Evolutionary conservation across 441 rosid species (phyloP).

Genomic region (Biscutella auriculata): DNA sequence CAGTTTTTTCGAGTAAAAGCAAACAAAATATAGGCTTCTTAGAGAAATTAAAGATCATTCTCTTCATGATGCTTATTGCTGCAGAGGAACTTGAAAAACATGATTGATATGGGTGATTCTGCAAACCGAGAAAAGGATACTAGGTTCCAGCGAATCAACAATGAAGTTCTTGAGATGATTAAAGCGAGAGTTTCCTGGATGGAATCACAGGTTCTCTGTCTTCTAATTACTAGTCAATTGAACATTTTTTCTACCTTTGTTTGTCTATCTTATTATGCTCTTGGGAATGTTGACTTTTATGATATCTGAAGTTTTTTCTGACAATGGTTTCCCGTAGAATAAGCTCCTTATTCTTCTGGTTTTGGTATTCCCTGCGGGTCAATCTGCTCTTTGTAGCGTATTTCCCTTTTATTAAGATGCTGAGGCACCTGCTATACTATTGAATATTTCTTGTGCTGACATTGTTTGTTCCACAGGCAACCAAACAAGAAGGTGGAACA

Average conservation of each 20-base stretch:
- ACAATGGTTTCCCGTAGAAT: not conserved
- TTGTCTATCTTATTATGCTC: not conserved
- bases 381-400: not conserved
- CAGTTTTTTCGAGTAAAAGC: not conserved
- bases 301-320: not conserved
- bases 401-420: not conserved
- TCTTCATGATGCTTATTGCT: conserved; percentile 4
- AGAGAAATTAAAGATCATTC: not conserved
- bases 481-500: conserved; percentile 42
- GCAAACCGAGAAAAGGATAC: conserved; percentile 80
- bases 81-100: conserved; percentile 85
- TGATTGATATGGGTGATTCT: conserved; percentile 59
- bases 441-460: not conserved
- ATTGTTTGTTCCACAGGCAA: conserved; percentile 25
- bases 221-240: not conserved
- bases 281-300: not conserved
- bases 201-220: conserved; percentile 51
- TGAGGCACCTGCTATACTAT: not conserved
- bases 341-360: not conserved
- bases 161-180: conserved; percentile 84
- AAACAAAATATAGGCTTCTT: not conserved
- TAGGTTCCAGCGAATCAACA: conserved; percentile 68
- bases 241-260: not conserved
- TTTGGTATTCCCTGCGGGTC: not conserved
- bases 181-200: conserved; percentile 31